Evolutionary conservation across 164 flowering plant genomes (phyloP), one percentile per base, ranked within the genome.

Genomic region (Stephania yunnanensis): DNA sequence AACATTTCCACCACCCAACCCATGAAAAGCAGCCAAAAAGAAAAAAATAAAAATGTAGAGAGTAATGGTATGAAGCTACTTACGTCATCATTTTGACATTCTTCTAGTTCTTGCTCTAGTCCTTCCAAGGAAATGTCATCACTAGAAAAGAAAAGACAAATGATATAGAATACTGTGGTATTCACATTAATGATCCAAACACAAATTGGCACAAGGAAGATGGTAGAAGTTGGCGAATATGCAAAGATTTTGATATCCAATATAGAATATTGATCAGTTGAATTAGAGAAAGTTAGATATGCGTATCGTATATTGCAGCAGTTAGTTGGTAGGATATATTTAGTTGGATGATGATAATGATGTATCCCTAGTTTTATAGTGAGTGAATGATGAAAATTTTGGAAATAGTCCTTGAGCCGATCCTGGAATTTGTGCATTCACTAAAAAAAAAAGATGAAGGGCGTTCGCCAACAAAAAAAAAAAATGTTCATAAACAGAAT

Each of bases 61-160:
- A 46, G 75, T 19, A 70, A 46, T 4, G 12, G 44, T 61, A 31
- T 0, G n/a, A 71, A 74, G 19, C 1, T 19, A 81, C 94, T 86
- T 82, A 93, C 99, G 74, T 93, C 91, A 81, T 93, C 95, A 80
- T 82, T 82, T 80, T 85, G 82, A 77, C 99, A 95, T 81, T 93
- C 98, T 83, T 93, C 93, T 31, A 95, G 84, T 81, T 93, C 99
- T 75, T 91, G 83, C 81, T 93, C 87, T 52, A 95, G 87, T 78
- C 98, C 99, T 78, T 95, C 96, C 76, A 95, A 77, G 29, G 98
- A 93, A 22, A 93, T 63, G 74, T 89, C 95, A 67, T 92, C 97
- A 77, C 99, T 93, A 72, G 75, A 77, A 20, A 81, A 75, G 22
- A 10, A 55, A 61, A 10, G 68, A 44, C 68, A 73, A 45, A 46